Conservation (phyloP, 140 eudicot genomes). For the Senecio squalidus region DNA sequence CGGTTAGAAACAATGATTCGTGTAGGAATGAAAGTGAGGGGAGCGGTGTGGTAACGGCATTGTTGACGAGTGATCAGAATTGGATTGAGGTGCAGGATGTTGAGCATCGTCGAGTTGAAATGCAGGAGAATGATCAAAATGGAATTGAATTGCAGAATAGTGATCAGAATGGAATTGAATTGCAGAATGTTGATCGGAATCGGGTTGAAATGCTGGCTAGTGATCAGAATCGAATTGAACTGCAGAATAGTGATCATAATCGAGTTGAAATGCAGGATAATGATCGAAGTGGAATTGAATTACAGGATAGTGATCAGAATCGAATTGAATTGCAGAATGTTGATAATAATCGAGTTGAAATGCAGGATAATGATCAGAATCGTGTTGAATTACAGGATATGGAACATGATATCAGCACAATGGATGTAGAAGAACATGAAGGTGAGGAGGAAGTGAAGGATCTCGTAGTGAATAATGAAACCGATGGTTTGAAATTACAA, state of each 20-base stretch:
- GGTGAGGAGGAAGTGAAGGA: conserved; percentile 28
- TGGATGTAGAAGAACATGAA: conserved; percentile 19
- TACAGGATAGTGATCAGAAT: conserved; percentile 9
- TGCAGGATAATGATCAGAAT: neutral
- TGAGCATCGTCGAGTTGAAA: neutral
- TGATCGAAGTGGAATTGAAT: neutral
- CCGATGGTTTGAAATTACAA: conserved; percentile 20
- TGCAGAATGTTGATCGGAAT: conserved; percentile 11
- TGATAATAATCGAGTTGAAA: too few relatives aligned
- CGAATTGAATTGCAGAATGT: conserved; percentile 6
- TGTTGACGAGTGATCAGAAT: neutral
- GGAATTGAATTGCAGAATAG: neutral
- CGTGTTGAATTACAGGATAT: conserved; percentile 2
- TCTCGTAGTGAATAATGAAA: conserved; percentile 14
- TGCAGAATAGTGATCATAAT: conserved; percentile 6
- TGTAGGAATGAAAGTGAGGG: conserved; percentile 15
- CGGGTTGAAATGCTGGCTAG: neutral
- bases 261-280: neutral
- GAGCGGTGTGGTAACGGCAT: conserved; percentile 5
- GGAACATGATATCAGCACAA: conserved; percentile 3
- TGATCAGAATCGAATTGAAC: neutral
- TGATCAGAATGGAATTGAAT: conserved; percentile 8
- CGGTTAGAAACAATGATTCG: conserved; percentile 5
- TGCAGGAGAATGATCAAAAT: neutral
- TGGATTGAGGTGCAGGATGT: conserved; percentile 4